Percentiles rank a stretch among this genome's conserved stretches.
Evolutionary conservation across 2,329 filamentous ascomycete species (phyloP).

Genomic region (Nothopassalora personata): DNA sequence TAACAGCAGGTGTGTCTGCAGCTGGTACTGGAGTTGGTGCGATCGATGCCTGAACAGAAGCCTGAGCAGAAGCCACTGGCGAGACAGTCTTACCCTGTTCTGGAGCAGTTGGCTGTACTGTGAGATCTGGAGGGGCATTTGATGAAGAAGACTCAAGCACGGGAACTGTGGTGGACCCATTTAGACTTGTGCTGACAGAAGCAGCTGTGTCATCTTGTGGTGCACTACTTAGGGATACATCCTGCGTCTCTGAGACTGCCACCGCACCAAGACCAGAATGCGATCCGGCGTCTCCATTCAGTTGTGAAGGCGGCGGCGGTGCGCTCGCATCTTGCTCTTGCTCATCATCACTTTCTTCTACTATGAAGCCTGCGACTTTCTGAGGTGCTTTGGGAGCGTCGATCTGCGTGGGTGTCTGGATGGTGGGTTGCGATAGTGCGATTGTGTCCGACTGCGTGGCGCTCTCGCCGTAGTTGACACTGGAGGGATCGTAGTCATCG

Average conservation of each 20-base stretch:
- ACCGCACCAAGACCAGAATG: conserved; percentile 24
- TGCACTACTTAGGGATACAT: conserved; percentile 56
- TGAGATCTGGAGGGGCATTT: conserved; percentile 24
- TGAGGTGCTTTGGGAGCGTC: conserved; percentile 34
- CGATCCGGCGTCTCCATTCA: conserved; percentile 23
- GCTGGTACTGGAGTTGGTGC: conserved; percentile 15
- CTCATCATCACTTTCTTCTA: conserved; percentile 58
- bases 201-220: conserved; percentile 31
- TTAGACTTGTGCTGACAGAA: conserved; percentile 30
- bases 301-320: conserved; percentile 22
- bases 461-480: conserved; percentile 23
- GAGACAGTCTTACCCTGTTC: conserved; percentile 28
- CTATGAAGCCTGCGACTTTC: conserved; percentile 51
- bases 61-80: conserved; percentile 21
- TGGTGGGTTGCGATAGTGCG: conserved; percentile 8
- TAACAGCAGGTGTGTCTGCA: conserved; percentile 8
- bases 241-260: conserved; percentile 34
- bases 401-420: conserved; percentile 32
- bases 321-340: conserved; percentile 29
- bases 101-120: conserved; percentile 29
- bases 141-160: conserved; percentile 26
- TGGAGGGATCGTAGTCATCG: conserved; percentile 33
- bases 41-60: conserved; percentile 14
- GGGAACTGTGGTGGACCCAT: conserved; percentile 30
- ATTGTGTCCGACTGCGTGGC: conserved; percentile 6